Base-by-base conservation (phyloP, 352 stramenopile genomes). In the Thalassiosira mediterranea region DNA sequence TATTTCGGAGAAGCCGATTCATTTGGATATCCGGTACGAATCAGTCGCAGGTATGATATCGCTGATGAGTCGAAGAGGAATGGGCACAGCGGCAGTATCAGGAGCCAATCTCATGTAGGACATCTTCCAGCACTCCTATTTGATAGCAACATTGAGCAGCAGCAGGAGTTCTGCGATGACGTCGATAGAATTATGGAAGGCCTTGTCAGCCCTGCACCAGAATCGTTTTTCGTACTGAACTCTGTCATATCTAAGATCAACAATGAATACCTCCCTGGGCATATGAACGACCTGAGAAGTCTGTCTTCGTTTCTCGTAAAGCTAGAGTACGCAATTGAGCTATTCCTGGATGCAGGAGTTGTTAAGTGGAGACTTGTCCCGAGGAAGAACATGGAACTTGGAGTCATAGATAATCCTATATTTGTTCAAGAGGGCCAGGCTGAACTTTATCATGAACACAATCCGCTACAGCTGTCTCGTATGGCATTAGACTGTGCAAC, bases 161-260 rank as follows among this genome's bases (percentile, higher is more conserved):
- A 53, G 65, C 65, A 75, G 38, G 47, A 53, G 42, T 61, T 70
- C 34, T 63, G 47, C 47, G 47, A 70, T 13, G 32, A 69, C 46
- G 52, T 70, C 29, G 66, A 76, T 47, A 29, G 46, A 70, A 54
- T 58, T 62, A 21, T 76, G 31, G 19, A 56, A 46, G 49, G 34
- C 10, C 52, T 76, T 8, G 57, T 76, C 34, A 70, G 56, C 28
- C 56, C 66, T 51, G 47, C 66, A 17, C 56, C 66, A 11, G 66
- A 76, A 40, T 76, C 56, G 54, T 76, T 70, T 56, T 37, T 52
- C 51, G 48, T 69, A 13, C 34, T 76, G n/a, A 42, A 76, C 47
- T 54, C 15, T 5, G 17, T 37, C 31, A 63, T 76, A 32, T 17
- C 2, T n/a, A 57, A 56, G 28, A 61, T 68, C 31, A 63, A 70